Percentiles rank a stretch among this genome's conserved stretches.
Conservation (phyloP, 805 yeast genomes). For the Clavispora asparagi region DNA sequence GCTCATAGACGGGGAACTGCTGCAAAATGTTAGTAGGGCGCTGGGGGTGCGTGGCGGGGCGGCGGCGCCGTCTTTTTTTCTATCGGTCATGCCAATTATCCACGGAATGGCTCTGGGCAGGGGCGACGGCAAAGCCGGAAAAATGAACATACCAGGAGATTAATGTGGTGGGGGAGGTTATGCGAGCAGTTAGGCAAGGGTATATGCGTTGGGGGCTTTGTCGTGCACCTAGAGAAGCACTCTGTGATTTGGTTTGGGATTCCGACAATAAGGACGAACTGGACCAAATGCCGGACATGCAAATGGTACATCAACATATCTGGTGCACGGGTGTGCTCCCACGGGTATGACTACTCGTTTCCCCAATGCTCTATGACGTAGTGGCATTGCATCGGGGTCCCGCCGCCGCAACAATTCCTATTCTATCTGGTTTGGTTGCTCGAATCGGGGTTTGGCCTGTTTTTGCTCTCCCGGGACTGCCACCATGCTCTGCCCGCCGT, state of each 20-base stretch:
- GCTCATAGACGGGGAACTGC: slow-evolving; percentile 3
- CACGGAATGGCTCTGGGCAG: not conserved
- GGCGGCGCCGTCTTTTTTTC: not conserved
- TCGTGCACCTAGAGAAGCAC: not conserved
- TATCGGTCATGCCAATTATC: not conserved
- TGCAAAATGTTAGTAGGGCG: not conserved
- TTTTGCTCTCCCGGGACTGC: no score
- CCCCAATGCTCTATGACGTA: no score
- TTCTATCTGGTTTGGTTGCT: no score
- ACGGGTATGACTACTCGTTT: not conserved
- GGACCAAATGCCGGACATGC: not conserved
- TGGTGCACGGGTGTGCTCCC: slow-evolving; percentile 1
- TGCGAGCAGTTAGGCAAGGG: not conserved
- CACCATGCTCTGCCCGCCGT: no score
- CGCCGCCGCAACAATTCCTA: no score
- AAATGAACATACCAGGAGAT: not conserved
- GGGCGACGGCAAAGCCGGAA: no score
- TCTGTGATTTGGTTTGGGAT: not conserved
- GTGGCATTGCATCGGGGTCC: no score
- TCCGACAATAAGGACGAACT: not conserved
- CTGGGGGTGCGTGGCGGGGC: not conserved
- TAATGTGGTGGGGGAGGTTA: not conserved
- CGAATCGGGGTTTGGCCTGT: no score
- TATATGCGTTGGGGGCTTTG: not conserved
- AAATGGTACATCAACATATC: not conserved